These are phyloP conservation scores for Wickerhamomyces silvicola DNA, from an alignment of 805 yeast species.

Conservation along the genomic window DNA sequence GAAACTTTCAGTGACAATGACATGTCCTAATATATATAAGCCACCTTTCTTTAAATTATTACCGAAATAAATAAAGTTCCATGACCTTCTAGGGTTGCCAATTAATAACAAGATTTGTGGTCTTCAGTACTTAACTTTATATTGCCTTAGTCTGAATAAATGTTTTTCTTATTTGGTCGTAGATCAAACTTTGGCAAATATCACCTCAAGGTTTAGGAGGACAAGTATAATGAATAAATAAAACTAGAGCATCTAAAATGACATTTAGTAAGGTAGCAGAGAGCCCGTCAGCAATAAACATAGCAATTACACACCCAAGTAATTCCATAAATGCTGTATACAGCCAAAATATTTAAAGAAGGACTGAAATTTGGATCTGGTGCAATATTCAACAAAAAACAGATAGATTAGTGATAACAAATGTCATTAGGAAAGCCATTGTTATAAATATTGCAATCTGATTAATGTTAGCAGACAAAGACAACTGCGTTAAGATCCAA, in stretches of 20 bases:
- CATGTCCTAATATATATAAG: slow-evolving; percentile 87
- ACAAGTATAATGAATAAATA: slow-evolving; percentile 79
- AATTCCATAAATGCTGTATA: slow-evolving; percentile 79
- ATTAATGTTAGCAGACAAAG: slow-evolving; percentile 84
- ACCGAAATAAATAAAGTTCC: slow-evolving; percentile 90
- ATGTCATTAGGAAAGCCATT: slow-evolving; percentile 96
- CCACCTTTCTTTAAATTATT: slow-evolving; percentile 96
- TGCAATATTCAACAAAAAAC: slow-evolving; percentile 79
- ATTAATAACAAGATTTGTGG: slow-evolving; percentile 88
- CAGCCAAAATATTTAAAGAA: slow-evolving; percentile 79
- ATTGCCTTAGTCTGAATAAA: slow-evolving; percentile 71
- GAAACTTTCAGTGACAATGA: slow-evolving; percentile 60
- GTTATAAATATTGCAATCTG: slow-evolving; percentile 93
- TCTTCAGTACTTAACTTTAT: slow-evolving; percentile 96
- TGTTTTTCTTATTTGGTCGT: slow-evolving; percentile 96
- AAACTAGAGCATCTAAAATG: slow-evolving; percentile 57
- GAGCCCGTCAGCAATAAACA: slow-evolving; percentile 91
- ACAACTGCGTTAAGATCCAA: slow-evolving; percentile 77
- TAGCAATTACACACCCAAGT: slow-evolving; percentile 63
- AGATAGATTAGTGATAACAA: slow-evolving; percentile 92
- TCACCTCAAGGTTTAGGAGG: slow-evolving; percentile 99
- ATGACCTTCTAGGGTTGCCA: slow-evolving; percentile 86
- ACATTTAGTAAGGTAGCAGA: slow-evolving; percentile 76
- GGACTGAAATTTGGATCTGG: slow-evolving; percentile 99
- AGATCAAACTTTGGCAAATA: slow-evolving; percentile 89